Evolutionary conservation across 805 yeast species (phyloP).

Genomic region (Lipomyces spencermartinsiae): DNA sequence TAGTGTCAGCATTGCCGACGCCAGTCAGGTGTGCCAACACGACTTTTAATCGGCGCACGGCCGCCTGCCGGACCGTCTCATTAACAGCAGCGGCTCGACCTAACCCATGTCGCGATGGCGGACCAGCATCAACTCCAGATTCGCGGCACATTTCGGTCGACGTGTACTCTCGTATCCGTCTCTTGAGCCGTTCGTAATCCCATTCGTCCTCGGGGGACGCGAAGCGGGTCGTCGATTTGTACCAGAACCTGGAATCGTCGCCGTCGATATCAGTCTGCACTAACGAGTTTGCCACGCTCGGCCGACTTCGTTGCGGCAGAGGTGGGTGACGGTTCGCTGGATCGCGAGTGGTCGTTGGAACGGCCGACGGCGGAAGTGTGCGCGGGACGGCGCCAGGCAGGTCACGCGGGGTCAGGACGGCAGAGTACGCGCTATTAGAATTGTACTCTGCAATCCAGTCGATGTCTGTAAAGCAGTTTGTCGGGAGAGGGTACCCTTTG

Average conservation of each 20-base stretch:
- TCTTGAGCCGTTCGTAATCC: constrained; percentile 33
- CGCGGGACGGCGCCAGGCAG: background rate
- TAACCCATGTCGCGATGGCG: constrained; percentile 11
- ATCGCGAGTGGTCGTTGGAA: background rate
- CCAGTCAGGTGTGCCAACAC: constrained; percentile 29
- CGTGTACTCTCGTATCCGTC: constrained; percentile 31
- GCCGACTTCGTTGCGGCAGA: background rate
- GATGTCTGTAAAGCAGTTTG: constrained; percentile 27
- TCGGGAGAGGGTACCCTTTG: constrained; percentile 35
- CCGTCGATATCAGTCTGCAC: constrained; percentile 35
- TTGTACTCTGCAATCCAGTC: constrained; percentile 33
- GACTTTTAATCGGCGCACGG: constrained; percentile 28
- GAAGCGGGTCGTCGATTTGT: constrained; percentile 33
- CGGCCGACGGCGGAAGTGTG: background rate
- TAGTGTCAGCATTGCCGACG: constrained; percentile 1
- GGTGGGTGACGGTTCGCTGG: background rate
- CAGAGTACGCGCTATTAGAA: background rate
- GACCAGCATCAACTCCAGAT: background rate
- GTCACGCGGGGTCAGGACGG: constrained; percentile 7
- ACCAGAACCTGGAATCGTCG: constrained; percentile 35
- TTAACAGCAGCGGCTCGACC: constrained; percentile 30
- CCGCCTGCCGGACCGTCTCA: constrained; percentile 21
- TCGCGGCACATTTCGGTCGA: background rate
- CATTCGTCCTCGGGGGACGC: constrained; percentile 34
- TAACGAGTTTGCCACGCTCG: constrained; percentile 25